Evolutionary conservation across 2,329 filamentous ascomycete species (phyloP), one percentile per base, ranked within the genome.

Genomic region (Eutypa lata): DNA sequence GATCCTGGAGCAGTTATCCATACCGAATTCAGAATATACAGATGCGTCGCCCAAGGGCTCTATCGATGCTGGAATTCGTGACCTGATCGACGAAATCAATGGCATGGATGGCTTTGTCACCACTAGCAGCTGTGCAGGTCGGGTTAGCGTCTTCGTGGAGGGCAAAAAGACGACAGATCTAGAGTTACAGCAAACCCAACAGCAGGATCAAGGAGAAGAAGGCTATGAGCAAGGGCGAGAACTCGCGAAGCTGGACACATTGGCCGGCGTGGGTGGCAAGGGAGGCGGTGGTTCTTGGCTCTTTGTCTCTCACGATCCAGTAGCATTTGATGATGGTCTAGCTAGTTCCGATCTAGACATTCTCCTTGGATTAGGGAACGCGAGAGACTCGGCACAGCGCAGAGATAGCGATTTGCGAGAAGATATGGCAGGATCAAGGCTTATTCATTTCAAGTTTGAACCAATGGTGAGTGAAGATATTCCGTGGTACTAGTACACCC

Each of bases 1-100:
- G 54, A 95, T 96, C 58, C 74, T 97, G 14, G 72, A 78, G 42
- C 82, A 87, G 59, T 84, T 97, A 3, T 75, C 83, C 8, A 77
- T 84, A 3, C 88, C 91, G 1, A 81, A 83, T 43, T 78, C 76
- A 3, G 80, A 88, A 54, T 96, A 96, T 71, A 82, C 83, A 40
- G 93, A 97, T 71, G 80, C 88, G 7, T 96, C 90, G 1, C 92
- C 93, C 2, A 97, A 97, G 74, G 93, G 92, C 16, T 88, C 86
- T 1, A 82, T 97, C 19, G 93, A 97, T 68, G 82, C 76, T 47
- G 88, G 85, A 1, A 91, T 97, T 59, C 81, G 87, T 46, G 79
- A 86, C 21, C 76, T 97, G 50, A 91, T 97, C 55, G 78, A 80
- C 48, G 84, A 88, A 60, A 87, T 97, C 68, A 97, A 97, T 70